Evolutionary conservation across 108 stramenopile species (phyloP).

Genomic region (Mayamaea pseudoterrestris): DNA sequence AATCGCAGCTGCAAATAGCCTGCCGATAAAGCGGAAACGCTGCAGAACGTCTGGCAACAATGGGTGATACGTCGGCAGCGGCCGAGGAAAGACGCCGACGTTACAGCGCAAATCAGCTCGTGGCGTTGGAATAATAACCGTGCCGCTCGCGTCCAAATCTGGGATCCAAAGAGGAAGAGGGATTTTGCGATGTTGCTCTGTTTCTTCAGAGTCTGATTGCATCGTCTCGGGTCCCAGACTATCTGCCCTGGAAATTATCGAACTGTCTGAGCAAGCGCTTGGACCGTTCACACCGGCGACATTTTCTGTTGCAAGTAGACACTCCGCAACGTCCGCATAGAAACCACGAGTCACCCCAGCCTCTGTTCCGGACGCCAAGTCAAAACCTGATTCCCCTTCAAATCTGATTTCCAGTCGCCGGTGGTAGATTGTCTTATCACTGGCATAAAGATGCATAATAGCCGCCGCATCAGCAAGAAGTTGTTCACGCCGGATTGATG

Average conservation of each 20-base stretch:
- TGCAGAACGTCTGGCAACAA: slow-evolving; percentile 11
- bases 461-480: slow-evolving; percentile 24
- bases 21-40: slow-evolving; percentile 32
- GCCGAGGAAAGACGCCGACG: slow-evolving; percentile 31
- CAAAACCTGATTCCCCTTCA: slow-evolving; percentile 44
- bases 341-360: slow-evolving; percentile 47
- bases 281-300: slow-evolving; percentile 15
- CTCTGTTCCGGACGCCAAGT: slow-evolving; percentile 37
- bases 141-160: slow-evolving; percentile 27
- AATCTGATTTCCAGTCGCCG: slow-evolving; percentile 36
- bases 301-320: slow-evolving; percentile 17
- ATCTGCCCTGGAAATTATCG: not conserved
- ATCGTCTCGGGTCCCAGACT: not conserved
- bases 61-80: slow-evolving; percentile 18
- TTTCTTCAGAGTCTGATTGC: slow-evolving; percentile 1
- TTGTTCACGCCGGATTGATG: slow-evolving; percentile 17
- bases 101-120: slow-evolving; percentile 19
- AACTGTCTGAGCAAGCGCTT: slow-evolving; percentile 4
- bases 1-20: slow-evolving; percentile 36
- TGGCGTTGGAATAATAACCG: slow-evolving; percentile 38
- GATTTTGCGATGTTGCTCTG: no score
- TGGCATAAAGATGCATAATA: slow-evolving; percentile 26
- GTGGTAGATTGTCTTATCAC: slow-evolving; percentile 6
- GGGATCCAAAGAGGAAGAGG: slow-evolving; percentile 38
- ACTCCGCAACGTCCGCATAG: slow-evolving; percentile 42